These are phyloP conservation scores for Carex cristatella DNA, from an alignment of 176 grass and related monocot species.

Conservation along the genomic window DNA sequence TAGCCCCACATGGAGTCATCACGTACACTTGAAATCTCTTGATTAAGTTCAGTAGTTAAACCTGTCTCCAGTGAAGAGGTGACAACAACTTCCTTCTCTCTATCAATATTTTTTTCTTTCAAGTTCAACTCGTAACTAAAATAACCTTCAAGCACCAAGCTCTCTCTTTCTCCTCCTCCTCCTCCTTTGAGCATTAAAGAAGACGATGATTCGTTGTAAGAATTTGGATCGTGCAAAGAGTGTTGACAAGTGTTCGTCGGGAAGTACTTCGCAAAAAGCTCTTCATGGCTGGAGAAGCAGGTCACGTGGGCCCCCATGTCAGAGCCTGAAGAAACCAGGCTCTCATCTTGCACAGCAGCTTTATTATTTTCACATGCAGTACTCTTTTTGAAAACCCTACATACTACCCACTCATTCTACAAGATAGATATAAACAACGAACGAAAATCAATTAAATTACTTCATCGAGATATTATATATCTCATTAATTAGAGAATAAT, in stretches of 20 bases:
- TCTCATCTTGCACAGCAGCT: not conserved
- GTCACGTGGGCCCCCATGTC: not conserved
- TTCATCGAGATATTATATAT: not conserved
- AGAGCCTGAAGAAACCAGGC: not conserved
- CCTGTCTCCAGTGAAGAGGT: constrained; percentile 18
- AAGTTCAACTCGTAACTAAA: not conserved
- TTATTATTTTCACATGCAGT: not conserved
- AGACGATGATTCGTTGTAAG: not conserved
- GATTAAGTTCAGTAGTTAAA: constrained; percentile 9
- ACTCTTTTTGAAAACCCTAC: constrained; percentile 30
- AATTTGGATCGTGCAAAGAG: not conserved
- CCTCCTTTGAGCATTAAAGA: not conserved
- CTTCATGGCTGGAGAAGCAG: constrained; percentile 7
- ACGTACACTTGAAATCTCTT: constrained; percentile 1
- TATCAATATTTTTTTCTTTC: not conserved
- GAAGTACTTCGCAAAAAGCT: not conserved
- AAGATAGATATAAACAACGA: not conserved
- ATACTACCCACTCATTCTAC: constrained; percentile 42
- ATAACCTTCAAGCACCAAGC: not conserved
- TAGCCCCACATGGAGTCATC: constrained; percentile 11
- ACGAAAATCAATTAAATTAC: not conserved
- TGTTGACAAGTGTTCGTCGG: not conserved
- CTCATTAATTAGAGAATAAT: not conserved
- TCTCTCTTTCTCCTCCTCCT: not conserved
- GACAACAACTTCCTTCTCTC: not conserved